Percentiles rank a stretch among this genome's conserved stretches.
Conservation (phyloP, 169 alveolate genomes). For the Plasmodium relictum region DNA sequence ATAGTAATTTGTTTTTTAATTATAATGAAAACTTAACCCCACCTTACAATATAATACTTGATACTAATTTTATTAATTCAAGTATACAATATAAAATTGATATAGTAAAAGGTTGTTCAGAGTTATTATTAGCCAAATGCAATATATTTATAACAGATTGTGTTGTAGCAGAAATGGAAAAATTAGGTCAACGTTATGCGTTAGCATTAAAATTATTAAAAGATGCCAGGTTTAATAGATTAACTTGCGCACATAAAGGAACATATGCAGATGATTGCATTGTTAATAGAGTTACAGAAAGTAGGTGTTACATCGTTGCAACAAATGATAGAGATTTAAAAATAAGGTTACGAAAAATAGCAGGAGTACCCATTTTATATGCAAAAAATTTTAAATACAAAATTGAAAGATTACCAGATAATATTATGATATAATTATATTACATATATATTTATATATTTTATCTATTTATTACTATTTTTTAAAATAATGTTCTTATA, state of each 20-base stretch:
- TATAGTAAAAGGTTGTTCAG: conserved; percentile 96
- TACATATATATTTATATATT: not conserved
- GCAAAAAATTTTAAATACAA: conserved; percentile 96
- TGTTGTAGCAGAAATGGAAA: conserved; percentile 98
- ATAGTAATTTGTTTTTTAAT: conserved; percentile 84
- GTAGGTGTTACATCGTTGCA: conserved; percentile 97
- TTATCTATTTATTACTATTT: not conserved
- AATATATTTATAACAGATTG: conserved; percentile 98
- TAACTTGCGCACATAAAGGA: conserved; percentile 97
- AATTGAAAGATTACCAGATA: conserved; percentile 97
- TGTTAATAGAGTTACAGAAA: conserved; percentile 95
- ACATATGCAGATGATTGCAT: conserved; percentile 99
- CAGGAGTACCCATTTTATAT: conserved; percentile 99
- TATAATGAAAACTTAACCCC: conserved; percentile 96
- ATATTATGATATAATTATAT: conserved; percentile 84
- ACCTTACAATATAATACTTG: conserved; percentile 98
- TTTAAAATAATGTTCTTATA: too few species aligned
- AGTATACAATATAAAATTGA: conserved; percentile 98
- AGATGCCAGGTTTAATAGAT: conserved; percentile 97
- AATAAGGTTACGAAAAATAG: conserved; percentile 97
- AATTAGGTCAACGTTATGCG: conserved; percentile 97
- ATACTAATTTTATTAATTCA: conserved; percentile 99
- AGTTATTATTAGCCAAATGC: conserved; percentile 97
- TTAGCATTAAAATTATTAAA: conserved; percentile 97
- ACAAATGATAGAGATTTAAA: conserved; percentile 99